Evolutionary conservation across 2,329 filamentous ascomycete genomes (phyloP).

Genomic region (Piedraia hortae): DNA sequence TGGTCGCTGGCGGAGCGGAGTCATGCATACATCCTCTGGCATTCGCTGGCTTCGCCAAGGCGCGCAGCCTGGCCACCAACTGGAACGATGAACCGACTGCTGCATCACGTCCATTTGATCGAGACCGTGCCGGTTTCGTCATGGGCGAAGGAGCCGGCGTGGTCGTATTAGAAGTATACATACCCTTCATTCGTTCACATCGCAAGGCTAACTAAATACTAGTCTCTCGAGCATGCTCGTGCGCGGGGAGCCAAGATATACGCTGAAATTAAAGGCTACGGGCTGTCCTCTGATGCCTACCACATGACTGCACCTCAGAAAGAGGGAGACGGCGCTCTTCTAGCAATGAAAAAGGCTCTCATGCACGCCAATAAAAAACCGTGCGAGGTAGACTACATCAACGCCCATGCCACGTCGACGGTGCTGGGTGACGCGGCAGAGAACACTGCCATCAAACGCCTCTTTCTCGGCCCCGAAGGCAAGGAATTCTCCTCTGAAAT

Average conservation of each 20-base stretch:
- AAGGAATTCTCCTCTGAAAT: constrained; percentile 32
- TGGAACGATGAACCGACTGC: constrained; percentile 45
- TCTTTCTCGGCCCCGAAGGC: constrained; percentile 51
- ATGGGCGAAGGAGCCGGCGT: constrained; percentile 80
- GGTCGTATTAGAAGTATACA: constrained; percentile 43
- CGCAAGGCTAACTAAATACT: constrained; percentile 2
- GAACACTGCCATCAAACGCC: constrained; percentile 47
- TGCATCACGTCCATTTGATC: constrained; percentile 72
- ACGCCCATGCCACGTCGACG: constrained; percentile 84
- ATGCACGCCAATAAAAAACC: constrained; percentile 43
- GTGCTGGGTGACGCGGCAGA: constrained; percentile 67
- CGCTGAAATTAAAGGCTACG: constrained; percentile 71
- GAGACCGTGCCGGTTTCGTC: constrained; percentile 56
- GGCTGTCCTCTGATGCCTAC: constrained; percentile 67
- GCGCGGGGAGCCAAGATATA: constrained; percentile 56
- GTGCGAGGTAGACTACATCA: constrained; percentile 58
- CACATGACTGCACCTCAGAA: constrained; percentile 79
- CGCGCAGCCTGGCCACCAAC: constrained; percentile 55
- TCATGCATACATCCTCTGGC: constrained; percentile 88
- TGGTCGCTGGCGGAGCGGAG: constrained; percentile 87
- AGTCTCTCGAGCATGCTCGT: constrained; percentile 67
- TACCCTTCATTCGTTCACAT: neutral
- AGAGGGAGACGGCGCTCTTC: constrained; percentile 53
- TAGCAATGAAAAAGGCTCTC: constrained; percentile 67
- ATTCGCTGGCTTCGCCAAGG: constrained; percentile 71